These are phyloP conservation scores for Dovyalis caffra DNA, from an alignment of 345 rosid species.

Conservation along the genomic window DNA sequence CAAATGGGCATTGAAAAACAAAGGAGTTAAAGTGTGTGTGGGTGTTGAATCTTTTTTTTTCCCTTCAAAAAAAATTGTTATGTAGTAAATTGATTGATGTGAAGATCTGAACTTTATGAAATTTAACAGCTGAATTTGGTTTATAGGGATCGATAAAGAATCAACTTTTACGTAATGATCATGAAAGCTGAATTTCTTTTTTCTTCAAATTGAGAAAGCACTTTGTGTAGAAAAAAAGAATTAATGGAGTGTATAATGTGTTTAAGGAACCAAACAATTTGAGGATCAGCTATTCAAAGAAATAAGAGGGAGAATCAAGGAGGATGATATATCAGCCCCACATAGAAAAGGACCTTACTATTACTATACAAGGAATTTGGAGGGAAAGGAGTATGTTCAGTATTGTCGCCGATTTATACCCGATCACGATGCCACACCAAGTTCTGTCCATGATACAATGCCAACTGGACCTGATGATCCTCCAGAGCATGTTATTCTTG, in stretches of 20 bases:
- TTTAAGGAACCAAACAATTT: constrained; percentile 62
- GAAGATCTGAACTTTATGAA: too few species aligned
- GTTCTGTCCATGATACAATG: constrained; percentile 73
- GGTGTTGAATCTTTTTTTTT: too few species aligned
- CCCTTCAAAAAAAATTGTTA: too few species aligned
- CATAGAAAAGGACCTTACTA: constrained; percentile 64
- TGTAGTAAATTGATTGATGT: too few species aligned
- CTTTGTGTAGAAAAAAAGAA: neutral
- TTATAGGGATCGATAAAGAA: too few species aligned
- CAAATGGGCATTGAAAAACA: too few species aligned
- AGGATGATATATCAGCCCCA: constrained; percentile 85
- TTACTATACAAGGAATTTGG: constrained; percentile 61
- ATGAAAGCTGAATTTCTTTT: too few species aligned
- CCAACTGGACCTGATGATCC: constrained; percentile 69
- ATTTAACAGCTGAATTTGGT: too few species aligned
- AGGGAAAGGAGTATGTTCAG: constrained; percentile 88
- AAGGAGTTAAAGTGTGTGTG: too few species aligned
- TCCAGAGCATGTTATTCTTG: constrained; percentile 77
- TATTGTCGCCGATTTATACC: constrained; percentile 57
- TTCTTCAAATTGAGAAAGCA: neutral
- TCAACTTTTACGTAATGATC: too few species aligned
- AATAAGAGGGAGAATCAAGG: constrained; percentile 76
- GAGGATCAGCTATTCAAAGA: constrained; percentile 66
- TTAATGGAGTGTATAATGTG: neutral
- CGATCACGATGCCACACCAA: constrained; percentile 31